Evolutionary conservation across 73 alveolate genomes (phyloP).

Genomic region (Paramecium sexaurelia): DNA sequence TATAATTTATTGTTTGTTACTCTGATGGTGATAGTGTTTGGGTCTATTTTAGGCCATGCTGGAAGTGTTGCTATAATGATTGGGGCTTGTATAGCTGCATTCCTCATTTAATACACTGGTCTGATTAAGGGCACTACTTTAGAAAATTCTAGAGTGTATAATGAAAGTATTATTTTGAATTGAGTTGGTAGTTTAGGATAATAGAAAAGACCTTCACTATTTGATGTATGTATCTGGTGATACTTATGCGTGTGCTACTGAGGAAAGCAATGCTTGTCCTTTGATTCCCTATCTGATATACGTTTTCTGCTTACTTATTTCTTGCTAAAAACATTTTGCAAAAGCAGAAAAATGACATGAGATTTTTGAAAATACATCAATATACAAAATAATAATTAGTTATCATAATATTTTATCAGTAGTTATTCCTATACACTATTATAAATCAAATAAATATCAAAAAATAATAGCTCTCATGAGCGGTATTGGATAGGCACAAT

Average conservation of each 20-base stretch:
- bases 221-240: conserved; percentile 58
- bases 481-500: neutral
- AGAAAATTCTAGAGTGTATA: conserved; percentile 50
- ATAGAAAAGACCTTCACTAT: conserved; percentile 12
- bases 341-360: conserved; percentile 19
- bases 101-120: neutral
- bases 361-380: neutral
- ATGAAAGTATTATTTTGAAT: conserved; percentile 23
- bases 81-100: neutral
- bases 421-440: neutral
- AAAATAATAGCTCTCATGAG: conserved; percentile 4
- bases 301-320: neutral
- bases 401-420: neutral
- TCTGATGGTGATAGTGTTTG: neutral
- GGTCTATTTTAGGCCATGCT: conserved; percentile 26
- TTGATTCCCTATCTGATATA: neutral
- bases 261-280: conserved; percentile 57
- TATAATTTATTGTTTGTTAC: neutral
- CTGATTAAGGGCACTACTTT: conserved; percentile 7
- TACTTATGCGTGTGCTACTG: conserved; percentile 53
- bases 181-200: neutral
- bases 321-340: conserved; percentile 32
- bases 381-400: neutral
- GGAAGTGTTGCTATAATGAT: neutral
- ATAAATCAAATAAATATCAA: neutral